These are phyloP conservation scores for Tricholoma terreum DNA, from an alignment of 768 basidiomycete species.

Conservation along the genomic window DNA sequence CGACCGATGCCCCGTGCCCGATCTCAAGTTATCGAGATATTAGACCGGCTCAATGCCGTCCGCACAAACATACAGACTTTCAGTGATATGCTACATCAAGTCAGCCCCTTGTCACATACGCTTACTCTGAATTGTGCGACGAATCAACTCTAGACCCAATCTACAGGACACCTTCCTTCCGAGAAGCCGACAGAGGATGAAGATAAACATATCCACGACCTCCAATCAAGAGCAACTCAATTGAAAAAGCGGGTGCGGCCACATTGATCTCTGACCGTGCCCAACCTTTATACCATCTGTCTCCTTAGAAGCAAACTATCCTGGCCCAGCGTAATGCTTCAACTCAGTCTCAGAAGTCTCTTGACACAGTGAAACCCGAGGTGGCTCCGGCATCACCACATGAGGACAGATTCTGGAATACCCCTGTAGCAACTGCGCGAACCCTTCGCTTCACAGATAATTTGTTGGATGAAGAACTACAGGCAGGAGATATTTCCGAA, in stretches of 20 bases:
- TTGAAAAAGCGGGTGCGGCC: constrained; percentile 40
- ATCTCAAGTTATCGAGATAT: constrained; percentile 40
- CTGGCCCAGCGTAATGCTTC: constrained; percentile 23
- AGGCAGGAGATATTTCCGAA: constrained; percentile 50
- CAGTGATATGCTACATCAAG: constrained; percentile 30
- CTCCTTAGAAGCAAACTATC: background rate
- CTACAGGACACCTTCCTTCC: constrained; percentile 22
- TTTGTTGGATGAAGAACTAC: constrained; percentile 60
- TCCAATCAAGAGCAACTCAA: constrained; percentile 37
- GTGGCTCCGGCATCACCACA: constrained; percentile 29
- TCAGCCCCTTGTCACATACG: constrained; percentile 12
- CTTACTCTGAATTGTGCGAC: constrained; percentile 5
- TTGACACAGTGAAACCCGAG: constrained; percentile 1
- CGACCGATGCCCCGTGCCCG: constrained; percentile 52
- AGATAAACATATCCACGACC: constrained; percentile 35
- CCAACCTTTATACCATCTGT: background rate
- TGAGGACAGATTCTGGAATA: constrained; percentile 64
- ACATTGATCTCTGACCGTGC: background rate
- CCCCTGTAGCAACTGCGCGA: constrained; percentile 51
- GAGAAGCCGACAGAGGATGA: constrained; percentile 40
- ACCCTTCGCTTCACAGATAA: constrained; percentile 63
- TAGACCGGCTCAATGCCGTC: constrained; percentile 37
- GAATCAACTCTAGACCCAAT: constrained; percentile 21
- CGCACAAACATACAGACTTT: constrained; percentile 38
- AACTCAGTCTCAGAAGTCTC: background rate